phyloP scores from a whole-genome alignment of 140 eudicot species.

The Senecio squalidus region DNA sequence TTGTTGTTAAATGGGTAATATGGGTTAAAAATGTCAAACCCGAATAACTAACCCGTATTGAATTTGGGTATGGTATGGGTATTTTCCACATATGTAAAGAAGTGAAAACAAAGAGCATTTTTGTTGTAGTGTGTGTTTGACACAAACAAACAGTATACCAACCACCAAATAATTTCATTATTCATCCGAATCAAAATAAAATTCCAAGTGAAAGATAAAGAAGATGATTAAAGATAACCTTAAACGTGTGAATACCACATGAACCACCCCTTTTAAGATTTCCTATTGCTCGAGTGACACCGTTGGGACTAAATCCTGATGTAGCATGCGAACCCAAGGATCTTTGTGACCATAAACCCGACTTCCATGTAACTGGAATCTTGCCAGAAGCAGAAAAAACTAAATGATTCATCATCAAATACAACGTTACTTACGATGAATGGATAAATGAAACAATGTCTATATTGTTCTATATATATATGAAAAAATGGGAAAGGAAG shows the following conservation, averaged over 20 bases:
- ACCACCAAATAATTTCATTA: not conserved
- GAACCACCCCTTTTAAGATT: not conserved
- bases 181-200: not conserved
- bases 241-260: constrained; percentile 3
- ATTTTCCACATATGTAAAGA: too few relatives aligned
- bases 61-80: too few relatives aligned
- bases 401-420: not conserved
- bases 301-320: not conserved
- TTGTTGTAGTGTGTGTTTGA: too few relatives aligned
- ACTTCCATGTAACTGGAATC: not conserved
- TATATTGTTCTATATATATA: not conserved
- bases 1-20: too few relatives aligned
- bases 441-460: not conserved
- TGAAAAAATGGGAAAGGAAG: not conserved
- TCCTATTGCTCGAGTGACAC: not conserved
- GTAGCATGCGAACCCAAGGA: constrained; percentile 5
- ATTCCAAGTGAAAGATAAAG: not conserved
- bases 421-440: not conserved
- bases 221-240: not conserved
- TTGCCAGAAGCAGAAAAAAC: not conserved
- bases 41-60: too few relatives aligned
- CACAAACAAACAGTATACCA: too few relatives aligned
- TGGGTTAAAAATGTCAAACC: too few relatives aligned
- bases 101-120: too few relatives aligned
- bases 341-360: constrained; percentile 3